phyloP scores from a whole-genome alignment of 2,329 filamentous ascomycete species.

The Paracoccidioides brasiliensis region DNA sequence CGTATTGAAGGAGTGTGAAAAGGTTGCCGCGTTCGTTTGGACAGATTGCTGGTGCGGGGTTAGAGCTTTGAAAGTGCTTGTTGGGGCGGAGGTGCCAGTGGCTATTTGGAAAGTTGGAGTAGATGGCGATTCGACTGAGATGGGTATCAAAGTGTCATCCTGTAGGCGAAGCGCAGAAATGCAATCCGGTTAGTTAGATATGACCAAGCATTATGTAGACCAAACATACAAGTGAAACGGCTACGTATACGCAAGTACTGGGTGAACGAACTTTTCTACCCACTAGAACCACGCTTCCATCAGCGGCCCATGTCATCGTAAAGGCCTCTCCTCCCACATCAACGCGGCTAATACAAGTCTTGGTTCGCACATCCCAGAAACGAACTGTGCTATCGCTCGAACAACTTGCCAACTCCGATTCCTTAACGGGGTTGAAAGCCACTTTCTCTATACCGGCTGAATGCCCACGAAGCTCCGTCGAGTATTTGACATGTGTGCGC shows the following conservation, averaged over 20 bases:
- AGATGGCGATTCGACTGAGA: conserved; percentile 30
- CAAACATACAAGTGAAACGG: background rate
- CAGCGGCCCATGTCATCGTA: conserved; percentile 36
- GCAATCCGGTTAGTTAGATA: background rate
- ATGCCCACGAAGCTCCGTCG: conserved; percentile 37
- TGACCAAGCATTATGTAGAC: background rate
- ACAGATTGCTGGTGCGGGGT: conserved; percentile 32
- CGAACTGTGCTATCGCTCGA: conserved; percentile 37
- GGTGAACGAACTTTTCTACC: conserved; percentile 33
- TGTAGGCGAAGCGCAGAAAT: conserved; percentile 13
- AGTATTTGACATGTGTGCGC: conserved; percentile 33
- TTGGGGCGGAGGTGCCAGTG: conserved; percentile 9
- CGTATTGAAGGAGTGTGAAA: conserved; percentile 31
- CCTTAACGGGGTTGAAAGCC: conserved; percentile 36
- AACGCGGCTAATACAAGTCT: conserved; percentile 34
- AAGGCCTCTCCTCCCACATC: conserved; percentile 39
- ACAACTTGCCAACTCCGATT: conserved; percentile 38
- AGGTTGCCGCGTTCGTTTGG: conserved; percentile 37
- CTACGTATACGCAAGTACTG: background rate
- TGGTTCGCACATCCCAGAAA: conserved; percentile 39
- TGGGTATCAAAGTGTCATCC: conserved; percentile 36
- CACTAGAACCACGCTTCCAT: conserved; percentile 34
- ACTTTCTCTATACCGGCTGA: conserved; percentile 36
- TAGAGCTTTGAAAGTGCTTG: conserved; percentile 26
- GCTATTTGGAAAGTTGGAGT: conserved; percentile 20